Evolutionary conservation across 2,329 filamentous ascomycete genomes (phyloP).

Genomic region (Cryphonectria radicalis): DNA sequence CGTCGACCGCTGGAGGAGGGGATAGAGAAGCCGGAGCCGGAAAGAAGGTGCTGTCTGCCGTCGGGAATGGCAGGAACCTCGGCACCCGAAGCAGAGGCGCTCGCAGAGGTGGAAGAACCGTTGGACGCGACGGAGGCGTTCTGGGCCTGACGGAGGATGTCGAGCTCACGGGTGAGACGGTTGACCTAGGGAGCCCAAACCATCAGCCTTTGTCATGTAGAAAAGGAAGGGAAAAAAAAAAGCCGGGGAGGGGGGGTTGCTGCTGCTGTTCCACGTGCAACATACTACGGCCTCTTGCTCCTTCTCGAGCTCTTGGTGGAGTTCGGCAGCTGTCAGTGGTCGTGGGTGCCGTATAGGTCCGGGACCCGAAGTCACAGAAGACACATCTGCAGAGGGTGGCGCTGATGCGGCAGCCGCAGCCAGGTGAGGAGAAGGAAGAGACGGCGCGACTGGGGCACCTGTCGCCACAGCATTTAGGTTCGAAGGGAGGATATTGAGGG

Average conservation of each 20-base stretch:
- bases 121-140: conserved; percentile 70
- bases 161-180: conserved; percentile 86
- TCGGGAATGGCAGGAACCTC: conserved; percentile 51
- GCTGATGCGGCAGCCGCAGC: conserved; percentile 34
- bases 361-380: conserved; percentile 56
- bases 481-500: conserved; percentile 61
- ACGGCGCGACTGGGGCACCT: conserved; percentile 37
- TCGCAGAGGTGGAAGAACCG: conserved; percentile 64
- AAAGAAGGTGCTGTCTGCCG: conserved; percentile 50
- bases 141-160: conserved; percentile 74
- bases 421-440: conserved; percentile 41
- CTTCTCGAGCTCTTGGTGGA: conserved; percentile 89
- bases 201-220: conserved; percentile 15
- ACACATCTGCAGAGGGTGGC: conserved; percentile 44
- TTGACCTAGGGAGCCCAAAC: conserved; percentile 67
- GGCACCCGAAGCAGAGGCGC: conserved; percentile 53
- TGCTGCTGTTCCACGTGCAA: conserved; percentile 24
- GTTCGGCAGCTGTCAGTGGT: conserved; percentile 84
- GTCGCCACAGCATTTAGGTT: conserved; percentile 57
- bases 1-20: conserved; percentile 55
- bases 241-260: too few species aligned
- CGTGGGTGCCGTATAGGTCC: conserved; percentile 85
- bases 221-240: neutral
- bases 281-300: conserved; percentile 91
- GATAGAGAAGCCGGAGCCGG: conserved; percentile 61